These are phyloP conservation scores for Lactifluus volemus DNA, from an alignment of 768 basidiomycete genomes.

Conservation along the genomic window DNA sequence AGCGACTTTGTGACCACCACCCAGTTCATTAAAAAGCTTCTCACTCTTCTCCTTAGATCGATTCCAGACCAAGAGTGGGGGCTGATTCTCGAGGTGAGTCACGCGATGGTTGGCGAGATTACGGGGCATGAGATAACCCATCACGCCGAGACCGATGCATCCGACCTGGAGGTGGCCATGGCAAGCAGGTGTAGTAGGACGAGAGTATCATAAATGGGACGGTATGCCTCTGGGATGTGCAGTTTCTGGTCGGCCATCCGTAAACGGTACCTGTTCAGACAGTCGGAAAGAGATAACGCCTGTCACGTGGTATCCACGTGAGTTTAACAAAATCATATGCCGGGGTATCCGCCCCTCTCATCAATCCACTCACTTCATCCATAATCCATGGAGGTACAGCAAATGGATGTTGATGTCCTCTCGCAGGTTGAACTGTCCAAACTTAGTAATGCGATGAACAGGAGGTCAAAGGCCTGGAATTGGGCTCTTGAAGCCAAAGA, in stretches of 20 bases:
- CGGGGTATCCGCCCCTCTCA: too few relatives aligned
- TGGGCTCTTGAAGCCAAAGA: too few relatives aligned
- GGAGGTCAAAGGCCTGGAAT: too few relatives aligned
- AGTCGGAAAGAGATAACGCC: too few relatives aligned
- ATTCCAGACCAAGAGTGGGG: conserved; percentile 68
- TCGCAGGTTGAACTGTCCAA: too few relatives aligned
- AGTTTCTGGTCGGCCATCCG: conserved; percentile 10
- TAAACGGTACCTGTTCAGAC: too few relatives aligned
- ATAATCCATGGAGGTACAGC: too few relatives aligned
- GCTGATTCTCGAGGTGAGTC: conserved; percentile 28
- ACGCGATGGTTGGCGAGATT: conserved; percentile 48
- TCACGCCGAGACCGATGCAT: conserved; percentile 48
- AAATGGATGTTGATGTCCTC: too few relatives aligned
- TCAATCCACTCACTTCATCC: too few relatives aligned
- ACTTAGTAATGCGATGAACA: too few relatives aligned
- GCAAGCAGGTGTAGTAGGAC: conserved; percentile 43
- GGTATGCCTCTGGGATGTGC: conserved; percentile 9
- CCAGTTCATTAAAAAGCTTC: conserved; percentile 37
- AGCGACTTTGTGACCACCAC: conserved; percentile 42
- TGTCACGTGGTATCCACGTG: too few relatives aligned
- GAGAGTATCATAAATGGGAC: conserved; percentile 37
- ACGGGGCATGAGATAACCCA: conserved; percentile 65
- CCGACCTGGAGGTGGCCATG: conserved; percentile 33
- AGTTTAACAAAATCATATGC: too few relatives aligned
- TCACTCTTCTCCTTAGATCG: conserved; percentile 56